phyloP scores from a whole-genome alignment of 2,329 filamentous ascomycete species.

The Aspergillus arachidicola region DNA sequence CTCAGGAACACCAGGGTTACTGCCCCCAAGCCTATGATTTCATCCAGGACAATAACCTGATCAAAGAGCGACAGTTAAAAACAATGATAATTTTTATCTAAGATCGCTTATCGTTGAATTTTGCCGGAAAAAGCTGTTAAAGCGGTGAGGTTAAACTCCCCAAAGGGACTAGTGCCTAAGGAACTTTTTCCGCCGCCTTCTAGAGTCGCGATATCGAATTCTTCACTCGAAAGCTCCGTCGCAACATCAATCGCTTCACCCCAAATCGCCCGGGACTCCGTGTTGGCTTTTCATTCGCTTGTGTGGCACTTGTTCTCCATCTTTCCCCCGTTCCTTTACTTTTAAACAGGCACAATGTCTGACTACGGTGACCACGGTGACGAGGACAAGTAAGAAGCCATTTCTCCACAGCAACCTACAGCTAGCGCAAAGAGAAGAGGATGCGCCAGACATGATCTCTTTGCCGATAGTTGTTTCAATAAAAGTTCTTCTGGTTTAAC shows the following conservation, averaged over 20 bases:
- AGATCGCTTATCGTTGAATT: slow-evolving; percentile 27
- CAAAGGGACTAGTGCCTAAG: slow-evolving; percentile 31
- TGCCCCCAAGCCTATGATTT: slow-evolving; percentile 4
- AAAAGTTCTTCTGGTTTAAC: slow-evolving; percentile 28
- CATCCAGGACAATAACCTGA: slow-evolving; percentile 5
- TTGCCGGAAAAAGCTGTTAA: slow-evolving; percentile 26
- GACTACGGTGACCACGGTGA: slow-evolving; percentile 71
- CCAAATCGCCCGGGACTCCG: slow-evolving; percentile 14
- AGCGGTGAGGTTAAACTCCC: slow-evolving; percentile 32
- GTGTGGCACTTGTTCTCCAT: slow-evolving; percentile 12
- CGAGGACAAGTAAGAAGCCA: slow-evolving; percentile 57
- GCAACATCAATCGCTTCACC: slow-evolving; percentile 19
- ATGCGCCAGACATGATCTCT: neutral
- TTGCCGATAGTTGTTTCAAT: neutral
- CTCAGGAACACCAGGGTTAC: slow-evolving; percentile 7
- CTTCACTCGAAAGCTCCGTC: slow-evolving; percentile 20
- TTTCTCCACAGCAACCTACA: slow-evolving; percentile 18
- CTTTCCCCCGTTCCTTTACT: slow-evolving; percentile 17
- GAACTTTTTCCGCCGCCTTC: slow-evolving; percentile 42
- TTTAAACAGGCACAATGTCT: slow-evolving; percentile 59
- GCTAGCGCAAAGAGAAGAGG: slow-evolving; percentile 12
- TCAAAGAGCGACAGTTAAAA: slow-evolving; percentile 3
- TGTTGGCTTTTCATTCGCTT: slow-evolving; percentile 15
- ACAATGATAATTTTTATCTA: slow-evolving; percentile 6
- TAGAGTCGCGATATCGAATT: slow-evolving; percentile 28